Evolutionary conservation across 768 basidiomycete genomes (phyloP).

Genomic region (Suillus discolor): DNA sequence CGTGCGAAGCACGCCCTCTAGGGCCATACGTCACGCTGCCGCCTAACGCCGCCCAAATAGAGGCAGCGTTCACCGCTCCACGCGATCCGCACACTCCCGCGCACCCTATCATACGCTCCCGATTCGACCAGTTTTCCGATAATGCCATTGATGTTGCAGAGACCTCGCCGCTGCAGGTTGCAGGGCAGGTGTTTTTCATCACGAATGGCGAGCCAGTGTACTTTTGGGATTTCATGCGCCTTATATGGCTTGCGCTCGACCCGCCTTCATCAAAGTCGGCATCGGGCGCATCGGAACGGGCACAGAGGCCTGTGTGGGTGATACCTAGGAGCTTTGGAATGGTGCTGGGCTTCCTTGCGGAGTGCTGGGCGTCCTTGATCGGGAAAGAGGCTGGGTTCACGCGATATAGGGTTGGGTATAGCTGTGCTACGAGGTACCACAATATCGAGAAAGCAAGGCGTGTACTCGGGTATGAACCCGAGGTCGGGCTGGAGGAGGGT

Average conservation of each 20-base stretch:
- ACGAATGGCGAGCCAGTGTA: slow-evolving; percentile 95
- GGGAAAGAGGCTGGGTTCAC: slow-evolving; percentile 89
- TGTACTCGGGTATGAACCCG: slow-evolving; percentile 91
- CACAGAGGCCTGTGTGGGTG: slow-evolving; percentile 40
- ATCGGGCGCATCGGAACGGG: slow-evolving; percentile 48
- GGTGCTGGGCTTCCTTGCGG: slow-evolving; percentile 67
- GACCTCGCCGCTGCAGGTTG: slow-evolving; percentile 70
- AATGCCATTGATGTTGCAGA: slow-evolving; percentile 53
- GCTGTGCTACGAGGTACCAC: slow-evolving; percentile 80
- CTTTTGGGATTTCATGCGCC: slow-evolving; percentile 92
- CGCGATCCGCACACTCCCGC: slow-evolving; percentile 36
- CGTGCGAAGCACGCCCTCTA: slow-evolving; percentile 76
- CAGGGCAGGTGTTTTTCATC: slow-evolving; percentile 94
- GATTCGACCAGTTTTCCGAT: slow-evolving; percentile 80
- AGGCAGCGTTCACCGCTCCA: slow-evolving; percentile 56
- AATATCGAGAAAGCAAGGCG: slow-evolving; percentile 94
- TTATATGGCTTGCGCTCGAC: slow-evolving; percentile 76
- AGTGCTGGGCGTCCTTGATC: slow-evolving; percentile 70
- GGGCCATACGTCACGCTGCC: slow-evolving; percentile 77
- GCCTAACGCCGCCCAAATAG: slow-evolving; percentile 56
- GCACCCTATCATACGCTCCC: slow-evolving; percentile 68
- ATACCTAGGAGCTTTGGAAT: slow-evolving; percentile 71
- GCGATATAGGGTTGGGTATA: slow-evolving; percentile 78
- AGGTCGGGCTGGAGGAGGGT: slow-evolving; percentile 88
- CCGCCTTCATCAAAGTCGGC: slow-evolving; percentile 34